These are phyloP conservation scores for Prunus yedoensis DNA, from an alignment of 331 rosid species.

Conservation along the genomic window DNA sequence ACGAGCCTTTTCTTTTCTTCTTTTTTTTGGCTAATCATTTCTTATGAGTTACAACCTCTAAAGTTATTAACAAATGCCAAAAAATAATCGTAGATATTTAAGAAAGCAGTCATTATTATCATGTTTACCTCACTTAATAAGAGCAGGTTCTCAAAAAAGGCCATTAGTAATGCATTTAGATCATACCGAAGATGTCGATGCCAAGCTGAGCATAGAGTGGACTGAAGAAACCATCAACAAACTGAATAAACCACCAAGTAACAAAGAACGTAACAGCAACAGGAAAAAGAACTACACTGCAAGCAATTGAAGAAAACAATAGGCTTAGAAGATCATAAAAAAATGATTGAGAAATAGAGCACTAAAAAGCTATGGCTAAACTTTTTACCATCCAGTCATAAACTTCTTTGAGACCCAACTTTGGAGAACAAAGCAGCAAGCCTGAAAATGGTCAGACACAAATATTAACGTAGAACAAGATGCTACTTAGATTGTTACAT, in stretches of 20 bases:
- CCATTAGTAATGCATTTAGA: background rate
- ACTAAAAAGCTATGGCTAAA: slow-evolving; percentile 12
- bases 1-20: background rate
- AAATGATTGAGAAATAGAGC: background rate
- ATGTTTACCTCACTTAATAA: background rate
- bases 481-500: background rate
- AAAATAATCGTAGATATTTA: background rate
- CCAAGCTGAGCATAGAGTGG: slow-evolving; percentile 81
- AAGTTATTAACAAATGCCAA: background rate
- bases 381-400: slow-evolving; percentile 89
- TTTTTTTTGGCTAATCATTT: too few relatives aligned
- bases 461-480: slow-evolving; percentile 2
- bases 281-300: slow-evolving; percentile 95
- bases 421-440: slow-evolving; percentile 87
- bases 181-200: slow-evolving; percentile 80
- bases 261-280: slow-evolving; percentile 88
- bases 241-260: slow-evolving; percentile 94
- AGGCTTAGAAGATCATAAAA: slow-evolving; percentile 11
- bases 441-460: slow-evolving; percentile 45
- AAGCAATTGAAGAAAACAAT: slow-evolving; percentile 32
- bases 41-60: too few relatives aligned
- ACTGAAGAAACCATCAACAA: slow-evolving; percentile 94
- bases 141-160: background rate
- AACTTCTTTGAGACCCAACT: slow-evolving; percentile 96
- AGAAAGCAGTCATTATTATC: background rate